Base-by-base conservation (phyloP, 768 basidiomycete genomes). In the Panaeolus cyanescens region DNA sequence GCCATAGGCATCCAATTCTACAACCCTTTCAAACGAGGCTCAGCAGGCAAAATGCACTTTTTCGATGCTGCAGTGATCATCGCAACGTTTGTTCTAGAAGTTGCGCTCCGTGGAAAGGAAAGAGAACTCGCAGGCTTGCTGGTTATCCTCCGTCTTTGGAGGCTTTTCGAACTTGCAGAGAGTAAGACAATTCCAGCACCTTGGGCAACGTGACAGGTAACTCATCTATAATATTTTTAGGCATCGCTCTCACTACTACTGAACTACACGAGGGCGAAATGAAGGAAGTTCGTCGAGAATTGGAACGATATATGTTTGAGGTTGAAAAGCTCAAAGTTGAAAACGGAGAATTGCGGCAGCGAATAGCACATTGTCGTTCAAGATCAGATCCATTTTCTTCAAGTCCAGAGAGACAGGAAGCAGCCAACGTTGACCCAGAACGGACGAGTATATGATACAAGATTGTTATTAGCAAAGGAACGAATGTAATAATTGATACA, bases 91-190 rank as follows among this genome's bases (percentile, higher is more conserved):
- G 73, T 87, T 5, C 80, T 93, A 32, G 93, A 94, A 71, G 79
- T 89, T 6, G 79, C 83, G 8, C 76, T 94, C 13, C 82, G 80
- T 66, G 92, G 92, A 2, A 80, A 75, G 56, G 89, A 90, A 68
- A 76, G 85, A 61, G 90, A 94, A 67, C 80, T 93, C 20, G 89
- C 87, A 1, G 83, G 81, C 5, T 74, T 94, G 25, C 82, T 94
- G 32, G 80, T 94, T 39, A 75, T 90, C 19, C 76, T 94, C 30
- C 92, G 92, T 72, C 72, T 94, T 13, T 93, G 93, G 92, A 81
- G 92, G 25, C 76, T 94, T 32, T 83, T 93, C 25, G 92, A 93
- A 69, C 78, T 94, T 12, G 86, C 92, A 32, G 76, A 78, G 73
- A 77, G 79, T 83, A 42, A 19, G 64, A n/a, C n/a, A n/a, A n/a